phyloP scores from a whole-genome alignment of 768 basidiomycete species.

The Rhizopogon vinicolor region DNA sequence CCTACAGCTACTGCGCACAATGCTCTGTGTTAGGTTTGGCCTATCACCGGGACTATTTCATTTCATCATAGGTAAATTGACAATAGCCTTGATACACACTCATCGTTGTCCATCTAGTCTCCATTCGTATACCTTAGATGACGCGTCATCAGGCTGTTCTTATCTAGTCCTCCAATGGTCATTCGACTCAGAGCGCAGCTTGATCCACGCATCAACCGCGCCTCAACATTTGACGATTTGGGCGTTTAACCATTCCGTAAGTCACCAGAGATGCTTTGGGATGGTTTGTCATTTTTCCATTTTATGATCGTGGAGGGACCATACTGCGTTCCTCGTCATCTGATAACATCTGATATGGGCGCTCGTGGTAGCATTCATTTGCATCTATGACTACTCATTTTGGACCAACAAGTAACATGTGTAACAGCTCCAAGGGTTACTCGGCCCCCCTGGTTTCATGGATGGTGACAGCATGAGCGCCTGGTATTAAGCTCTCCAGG shows the following conservation, averaged over 20 bases:
- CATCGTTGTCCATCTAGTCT: neutral
- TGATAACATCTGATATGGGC: neutral
- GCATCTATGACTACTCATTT: neutral
- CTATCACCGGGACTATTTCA: conserved; percentile 18
- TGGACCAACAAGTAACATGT: neutral
- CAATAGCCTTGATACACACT: conserved; percentile 8
- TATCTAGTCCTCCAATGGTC: neutral
- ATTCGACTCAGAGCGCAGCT: neutral
- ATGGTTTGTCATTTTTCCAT: neutral
- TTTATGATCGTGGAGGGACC: neutral
- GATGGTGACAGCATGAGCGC: neutral
- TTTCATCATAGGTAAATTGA: conserved; percentile 14
- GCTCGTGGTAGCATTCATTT: neutral
- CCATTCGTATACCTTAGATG: neutral
- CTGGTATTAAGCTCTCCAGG: too few relatives aligned
- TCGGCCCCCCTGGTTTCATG: neutral
- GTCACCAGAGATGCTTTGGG: neutral
- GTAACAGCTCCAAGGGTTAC: neutral
- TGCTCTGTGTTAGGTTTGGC: conserved; percentile 8
- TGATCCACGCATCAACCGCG: neutral
- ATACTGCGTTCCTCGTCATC: neutral
- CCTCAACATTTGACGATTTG: neutral
- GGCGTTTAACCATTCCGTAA: neutral
- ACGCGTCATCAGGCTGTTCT: neutral
- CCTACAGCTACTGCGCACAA: neutral